phyloP scores from a whole-genome alignment of 108 stramenopile species.

The Cyclotella baltica region DNA sequence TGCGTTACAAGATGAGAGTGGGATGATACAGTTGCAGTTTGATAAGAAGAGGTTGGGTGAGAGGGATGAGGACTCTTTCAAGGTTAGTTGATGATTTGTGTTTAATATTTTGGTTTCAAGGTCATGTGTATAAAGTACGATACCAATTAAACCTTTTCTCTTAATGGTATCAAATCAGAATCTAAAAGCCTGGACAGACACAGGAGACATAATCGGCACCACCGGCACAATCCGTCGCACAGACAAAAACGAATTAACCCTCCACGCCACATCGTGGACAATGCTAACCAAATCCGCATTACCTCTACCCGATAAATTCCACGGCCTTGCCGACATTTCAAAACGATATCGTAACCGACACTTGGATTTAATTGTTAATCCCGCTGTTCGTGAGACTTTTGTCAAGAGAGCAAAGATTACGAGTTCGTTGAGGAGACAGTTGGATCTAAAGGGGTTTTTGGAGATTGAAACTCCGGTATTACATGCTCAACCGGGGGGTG shows the following conservation, averaged over 20 bases:
- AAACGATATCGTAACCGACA: constrained; percentile 96
- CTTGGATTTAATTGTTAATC: constrained; percentile 96
- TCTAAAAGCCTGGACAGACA: constrained; percentile 94
- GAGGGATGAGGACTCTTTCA: constrained; percentile 68
- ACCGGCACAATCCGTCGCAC: constrained; percentile 93
- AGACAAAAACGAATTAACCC: constrained; percentile 95
- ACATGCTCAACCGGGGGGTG: constrained; percentile 94
- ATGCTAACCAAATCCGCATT: constrained; percentile 96
- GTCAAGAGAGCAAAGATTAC: constrained; percentile 91
- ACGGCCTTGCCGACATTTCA: constrained; percentile 93
- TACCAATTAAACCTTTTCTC: neutral
- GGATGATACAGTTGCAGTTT: constrained; percentile 92
- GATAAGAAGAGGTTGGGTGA: constrained; percentile 87
- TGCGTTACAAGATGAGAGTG: constrained; percentile 91
- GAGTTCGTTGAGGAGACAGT: constrained; percentile 84
- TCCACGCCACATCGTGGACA: constrained; percentile 94
- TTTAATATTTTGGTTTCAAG: neutral
- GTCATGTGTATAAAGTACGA: neutral
- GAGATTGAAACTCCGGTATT: constrained; percentile 99
- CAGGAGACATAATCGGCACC: constrained; percentile 95
- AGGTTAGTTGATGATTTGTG: constrained; percentile 52
- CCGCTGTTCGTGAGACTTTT: constrained; percentile 91
- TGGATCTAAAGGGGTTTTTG: constrained; percentile 93
- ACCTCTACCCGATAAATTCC: constrained; percentile 96
- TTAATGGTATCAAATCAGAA: constrained; percentile 37